A percentile compares a stretch with the other conserved stretches of the same genome.
Evolutionary conservation across 2,329 filamentous ascomycete genomes (phyloP).

Genomic region (Aciculosporium take): DNA sequence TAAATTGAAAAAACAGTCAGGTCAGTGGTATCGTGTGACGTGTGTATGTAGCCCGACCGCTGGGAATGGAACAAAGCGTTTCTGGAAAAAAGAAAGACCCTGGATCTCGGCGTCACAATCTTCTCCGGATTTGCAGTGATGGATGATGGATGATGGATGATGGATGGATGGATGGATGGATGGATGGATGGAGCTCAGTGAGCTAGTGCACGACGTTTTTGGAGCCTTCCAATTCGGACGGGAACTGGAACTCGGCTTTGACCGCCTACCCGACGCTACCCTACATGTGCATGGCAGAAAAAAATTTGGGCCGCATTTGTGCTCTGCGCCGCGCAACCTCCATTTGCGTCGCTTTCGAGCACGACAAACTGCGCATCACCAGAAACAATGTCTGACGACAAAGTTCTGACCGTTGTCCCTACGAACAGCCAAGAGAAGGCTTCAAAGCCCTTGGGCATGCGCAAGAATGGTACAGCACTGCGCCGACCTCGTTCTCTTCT

Average conservation of each 20-base stretch:
- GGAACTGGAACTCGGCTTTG: neutral
- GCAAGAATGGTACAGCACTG: constrained; percentile 57
- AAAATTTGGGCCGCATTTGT: neutral
- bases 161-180: too few relatives aligned
- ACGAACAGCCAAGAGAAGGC: constrained; percentile 16
- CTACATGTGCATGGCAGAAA: constrained; percentile 2
- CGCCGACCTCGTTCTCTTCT: neutral
- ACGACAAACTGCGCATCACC: neutral
- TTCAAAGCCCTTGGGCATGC: constrained; percentile 47
- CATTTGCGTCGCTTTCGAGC: neutral
- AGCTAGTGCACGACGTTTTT: too few relatives aligned
- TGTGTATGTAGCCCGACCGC: too few relatives aligned
- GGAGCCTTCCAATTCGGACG: neutral
- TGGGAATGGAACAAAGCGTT: too few relatives aligned
- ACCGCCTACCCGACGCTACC: constrained; percentile 1
- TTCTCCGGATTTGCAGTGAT: neutral
- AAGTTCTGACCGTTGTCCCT: neutral
- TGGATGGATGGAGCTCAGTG: neutral
- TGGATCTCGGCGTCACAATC: constrained; percentile 4
- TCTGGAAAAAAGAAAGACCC: too few relatives aligned
- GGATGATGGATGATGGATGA: too few relatives aligned
- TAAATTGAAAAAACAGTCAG: neutral
- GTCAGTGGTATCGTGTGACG: neutral
- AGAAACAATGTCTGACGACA: constrained; percentile 3
- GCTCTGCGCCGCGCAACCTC: too few relatives aligned